Conservation (phyloP, 495 filamentous ascomycete species). For the Articulospora tetracladia region DNA sequence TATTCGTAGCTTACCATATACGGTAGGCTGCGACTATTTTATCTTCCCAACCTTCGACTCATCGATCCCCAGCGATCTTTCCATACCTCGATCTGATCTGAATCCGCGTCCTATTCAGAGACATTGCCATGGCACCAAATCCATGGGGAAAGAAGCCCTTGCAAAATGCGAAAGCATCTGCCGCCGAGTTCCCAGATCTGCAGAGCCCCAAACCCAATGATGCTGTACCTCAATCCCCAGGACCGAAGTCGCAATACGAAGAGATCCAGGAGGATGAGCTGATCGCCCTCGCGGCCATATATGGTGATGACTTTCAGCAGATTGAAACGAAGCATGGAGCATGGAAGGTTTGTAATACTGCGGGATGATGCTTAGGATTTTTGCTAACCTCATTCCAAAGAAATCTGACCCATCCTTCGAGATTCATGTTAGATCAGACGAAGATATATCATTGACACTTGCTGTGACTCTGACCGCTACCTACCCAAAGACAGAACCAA, state of each 20-base stretch:
- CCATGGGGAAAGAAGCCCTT: constrained; percentile 28
- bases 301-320: constrained; percentile 77
- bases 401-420: constrained; percentile 81
- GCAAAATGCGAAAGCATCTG: constrained; percentile 19
- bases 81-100: neutral
- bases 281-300: constrained; percentile 84
- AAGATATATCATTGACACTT: constrained; percentile 59
- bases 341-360: constrained; percentile 67
- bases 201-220: constrained; percentile 19
- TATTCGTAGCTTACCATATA: neutral
- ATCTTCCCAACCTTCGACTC: neutral
- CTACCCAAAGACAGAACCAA: constrained; percentile 84
- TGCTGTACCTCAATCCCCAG: constrained; percentile 7
- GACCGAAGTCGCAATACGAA: constrained; percentile 63
- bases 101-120: constrained; percentile 4
- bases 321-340: constrained; percentile 71
- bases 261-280: constrained; percentile 85
- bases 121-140: constrained; percentile 22
- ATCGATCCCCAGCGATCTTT: neutral
- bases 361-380: neutral
- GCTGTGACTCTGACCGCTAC: constrained; percentile 77
- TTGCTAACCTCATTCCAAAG: constrained; percentile 29
- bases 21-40: neutral
- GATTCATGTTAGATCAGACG: constrained; percentile 70
- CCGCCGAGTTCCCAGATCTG: constrained; percentile 33